These are phyloP conservation scores for Candida boleticola DNA, from an alignment of 805 yeast species.

Conservation along the genomic window DNA sequence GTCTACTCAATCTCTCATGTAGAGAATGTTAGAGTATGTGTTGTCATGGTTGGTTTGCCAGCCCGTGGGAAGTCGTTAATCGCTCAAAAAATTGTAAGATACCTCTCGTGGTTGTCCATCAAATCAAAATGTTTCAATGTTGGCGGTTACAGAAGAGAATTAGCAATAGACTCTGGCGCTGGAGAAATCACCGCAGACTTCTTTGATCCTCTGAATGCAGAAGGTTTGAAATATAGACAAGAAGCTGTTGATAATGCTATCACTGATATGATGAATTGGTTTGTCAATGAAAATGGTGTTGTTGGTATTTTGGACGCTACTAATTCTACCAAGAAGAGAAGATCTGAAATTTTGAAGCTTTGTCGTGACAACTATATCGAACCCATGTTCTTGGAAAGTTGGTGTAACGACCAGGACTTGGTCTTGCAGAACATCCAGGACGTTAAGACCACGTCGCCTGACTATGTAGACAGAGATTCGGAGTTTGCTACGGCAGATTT, in stretches of 20 bases:
- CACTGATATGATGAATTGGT: conserved; percentile 84
- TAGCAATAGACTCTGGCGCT: conserved; percentile 34
- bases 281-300: conserved; percentile 70
- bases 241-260: conserved; percentile 74
- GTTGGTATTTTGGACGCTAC: conserved; percentile 96
- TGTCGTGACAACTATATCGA: conserved; percentile 68
- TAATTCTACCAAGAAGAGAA: conserved; percentile 72
- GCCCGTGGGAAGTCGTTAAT: conserved; percentile 94
- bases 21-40: conserved; percentile 76
- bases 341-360: conserved; percentile 60
- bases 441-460: conserved; percentile 85
- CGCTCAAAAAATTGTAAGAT: conserved; percentile 90
- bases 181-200: conserved; percentile 74
- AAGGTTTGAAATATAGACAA: conserved; percentile 60
- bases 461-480: conserved; percentile 65
- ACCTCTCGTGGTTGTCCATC: conserved; percentile 88
- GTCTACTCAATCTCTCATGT: conserved; percentile 57
- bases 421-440: conserved; percentile 79
- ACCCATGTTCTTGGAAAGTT: conserved; percentile 90
- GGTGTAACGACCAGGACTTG: conserved; percentile 80
- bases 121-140: conserved; percentile 86
- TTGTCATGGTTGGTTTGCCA: conserved; percentile 84
- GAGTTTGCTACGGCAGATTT: conserved; percentile 75
- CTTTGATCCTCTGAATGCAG: conserved; percentile 64
- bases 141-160: conserved; percentile 74